A percentile compares a stretch with the other conserved stretches of the same genome.
These are phyloP conservation scores for Pyricularia sp. DNA, from an alignment of 2,329 filamentous ascomycete species.

Conservation along the genomic window DNA sequence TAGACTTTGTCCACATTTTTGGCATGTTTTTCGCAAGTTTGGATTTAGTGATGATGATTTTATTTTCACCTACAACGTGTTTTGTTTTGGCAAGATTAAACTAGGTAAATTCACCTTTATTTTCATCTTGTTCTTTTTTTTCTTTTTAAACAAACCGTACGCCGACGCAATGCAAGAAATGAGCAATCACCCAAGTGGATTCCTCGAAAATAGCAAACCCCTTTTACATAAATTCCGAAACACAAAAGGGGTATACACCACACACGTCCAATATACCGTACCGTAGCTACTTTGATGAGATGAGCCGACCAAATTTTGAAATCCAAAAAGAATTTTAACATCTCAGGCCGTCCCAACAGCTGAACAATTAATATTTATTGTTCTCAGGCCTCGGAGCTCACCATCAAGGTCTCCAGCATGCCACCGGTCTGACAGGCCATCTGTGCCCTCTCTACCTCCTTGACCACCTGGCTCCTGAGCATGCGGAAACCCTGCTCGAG, in stretches of 20 bases:
- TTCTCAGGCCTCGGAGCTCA: constrained; percentile 11
- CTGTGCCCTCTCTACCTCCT: constrained; percentile 73
- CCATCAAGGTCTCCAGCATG: constrained; percentile 66
- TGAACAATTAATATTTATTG: not conserved
- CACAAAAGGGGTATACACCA: not conserved
- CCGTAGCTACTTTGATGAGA: not conserved
- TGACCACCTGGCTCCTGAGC: constrained; percentile 56
- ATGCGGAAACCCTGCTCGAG: constrained; percentile 57
- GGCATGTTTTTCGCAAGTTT: not conserved
- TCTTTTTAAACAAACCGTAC: not conserved
- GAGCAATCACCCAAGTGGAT: not conserved
- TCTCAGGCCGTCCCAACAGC: not conserved
- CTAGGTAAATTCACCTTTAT: not conserved
- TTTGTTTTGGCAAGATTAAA: not conserved
- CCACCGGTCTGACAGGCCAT: constrained; percentile 69
- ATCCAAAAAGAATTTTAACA: not conserved
- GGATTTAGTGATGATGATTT: not conserved
- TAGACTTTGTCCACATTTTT: not conserved
- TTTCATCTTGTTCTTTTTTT: not conserved
- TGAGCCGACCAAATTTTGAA: not conserved
- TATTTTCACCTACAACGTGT: not conserved
- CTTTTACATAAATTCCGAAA: not conserved
- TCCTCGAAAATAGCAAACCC: not conserved
- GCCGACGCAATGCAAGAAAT: not conserved
- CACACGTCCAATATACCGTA: not conserved